Evolutionary conservation across 2,329 filamentous ascomycete species (phyloP).

Genomic region (Alternaria conjuncta): DNA sequence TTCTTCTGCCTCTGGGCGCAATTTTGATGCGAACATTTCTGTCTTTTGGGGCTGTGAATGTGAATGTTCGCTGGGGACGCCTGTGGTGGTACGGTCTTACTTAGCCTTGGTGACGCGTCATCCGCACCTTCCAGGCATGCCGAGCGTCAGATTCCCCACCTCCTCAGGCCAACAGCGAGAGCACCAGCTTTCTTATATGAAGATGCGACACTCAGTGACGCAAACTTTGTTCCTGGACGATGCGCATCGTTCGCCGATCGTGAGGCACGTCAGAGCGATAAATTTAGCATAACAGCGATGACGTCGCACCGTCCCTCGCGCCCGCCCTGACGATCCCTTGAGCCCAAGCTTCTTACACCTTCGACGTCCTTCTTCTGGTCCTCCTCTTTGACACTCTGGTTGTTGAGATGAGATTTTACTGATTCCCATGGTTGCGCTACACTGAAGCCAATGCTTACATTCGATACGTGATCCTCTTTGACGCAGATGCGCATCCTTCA

Average conservation of each 20-base stretch:
- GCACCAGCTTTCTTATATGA: neutral
- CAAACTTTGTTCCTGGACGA: neutral
- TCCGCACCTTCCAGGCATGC: conserved; percentile 4
- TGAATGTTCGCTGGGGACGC: neutral
- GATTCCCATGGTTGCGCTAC: neutral
- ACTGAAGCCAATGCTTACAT: neutral
- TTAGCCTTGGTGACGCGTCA: conserved; percentile 13
- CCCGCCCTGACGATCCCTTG: neutral
- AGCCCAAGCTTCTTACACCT: neutral
- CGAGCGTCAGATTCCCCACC: conserved; percentile 3
- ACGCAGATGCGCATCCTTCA: neutral
- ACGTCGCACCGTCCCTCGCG: neutral
- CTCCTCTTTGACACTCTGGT: neutral
- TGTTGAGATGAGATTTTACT: neutral
- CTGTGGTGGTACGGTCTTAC: neutral
- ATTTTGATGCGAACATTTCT: neutral
- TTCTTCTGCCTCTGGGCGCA: neutral
- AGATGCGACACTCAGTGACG: conserved; percentile 11
- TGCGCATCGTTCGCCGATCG: conserved; percentile 10
- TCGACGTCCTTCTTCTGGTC: neutral
- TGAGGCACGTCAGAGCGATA: neutral
- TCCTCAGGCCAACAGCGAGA: neutral
- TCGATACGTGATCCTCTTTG: neutral
- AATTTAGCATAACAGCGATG: neutral
- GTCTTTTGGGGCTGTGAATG: neutral